Base-by-base conservation (phyloP, 2,329 filamentous ascomycete species). In the Ilyonectria mors-panacis region DNA sequence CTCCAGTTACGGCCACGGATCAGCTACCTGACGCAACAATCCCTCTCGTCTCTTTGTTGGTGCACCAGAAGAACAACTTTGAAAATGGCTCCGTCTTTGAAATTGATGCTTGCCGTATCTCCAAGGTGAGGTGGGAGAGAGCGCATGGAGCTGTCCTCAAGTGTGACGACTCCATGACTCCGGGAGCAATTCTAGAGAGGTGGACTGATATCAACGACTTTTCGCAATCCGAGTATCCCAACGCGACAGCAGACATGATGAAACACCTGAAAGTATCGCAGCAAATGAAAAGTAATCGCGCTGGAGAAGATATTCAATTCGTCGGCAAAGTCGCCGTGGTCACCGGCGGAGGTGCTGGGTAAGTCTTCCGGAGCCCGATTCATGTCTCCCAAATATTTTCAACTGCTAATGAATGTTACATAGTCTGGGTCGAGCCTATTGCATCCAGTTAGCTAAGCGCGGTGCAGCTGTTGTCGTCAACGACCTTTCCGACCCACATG, bases 11-110 rank as follows among this genome's bases (percentile, higher is more conserved):
- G 50, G 90, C 94, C 80, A 97, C 95, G 17, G 88, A 98, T 73
- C 95, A 98, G 94, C 94, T 94, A 30, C 94, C 94, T 15, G 95
- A 98, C 78, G 88, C 97, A 94, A 91, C 98, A 67, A 94, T 98
- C 51, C 96, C 96, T 35, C 86, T 98, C 44, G 96, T 98, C 30
- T 95, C 94, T 56, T 91, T 92, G 63, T 87, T 99, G 53, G 93
- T 93, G 47, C 95, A 98, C 88, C 90, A 92, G 78, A 93, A 89
- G 76, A 97, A 96, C 85, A 92, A 88, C 9, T 82, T 84, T 56
- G 95, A 98, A 86, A 95, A 89, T 51, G 95, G 96, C 70, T 87
- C 90, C 68, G 97, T 98, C 80, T 98, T 95, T 81, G 96, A 98
- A 84, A 93, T 93, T 71, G 95, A 95, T 68, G 96, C 93, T 78